Base-by-base conservation (phyloP, 1,284 basidiomycete species). In the Ceratobasidium sp. region DNA sequence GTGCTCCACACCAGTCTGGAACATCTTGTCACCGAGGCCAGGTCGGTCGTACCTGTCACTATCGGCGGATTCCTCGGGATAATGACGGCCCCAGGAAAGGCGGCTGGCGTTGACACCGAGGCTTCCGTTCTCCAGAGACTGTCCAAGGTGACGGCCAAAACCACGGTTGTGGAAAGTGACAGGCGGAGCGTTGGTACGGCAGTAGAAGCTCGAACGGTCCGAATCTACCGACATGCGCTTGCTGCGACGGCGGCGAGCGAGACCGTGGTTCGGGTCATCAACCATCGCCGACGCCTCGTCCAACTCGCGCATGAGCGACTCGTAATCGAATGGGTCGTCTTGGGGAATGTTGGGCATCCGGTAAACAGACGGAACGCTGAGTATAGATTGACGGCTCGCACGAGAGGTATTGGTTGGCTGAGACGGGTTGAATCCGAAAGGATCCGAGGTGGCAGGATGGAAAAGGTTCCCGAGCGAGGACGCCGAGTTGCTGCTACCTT, bases 1-100 rank as follows among this genome's bases (percentile, higher is more conserved):
- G 57, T 87, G 87, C 65, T 92, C 91, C 7, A 85, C 86, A n/a
- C 85, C 86, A 23, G 86, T 89, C 42, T 93, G 90, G 81, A 96
- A 94, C 94, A 96, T 96, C 87, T 95, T 94, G 82, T 96, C 95
- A 0, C 95, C 94, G 2, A 96, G 84, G 1, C 91, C 93, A 1
- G 94, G 94, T 26, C 94, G 84, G 2, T 86, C 87, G 1, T 92
- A 92, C 79, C 89, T 89, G 73, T 91, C 90, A 77, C 93, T 95
- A 79, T 94, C 93, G 2, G 87, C 82, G 0, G 92, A 94, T 26
- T 84, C 82, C 20, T 91, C 89, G n/a, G 87, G 88, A 15, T 86
- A 87, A 81, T 92, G 93, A 56, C 87, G 87, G 6, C 88, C 87
- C 91, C 91, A 93, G 0, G 90, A 87, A 0, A 90, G 86, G 44